A percentile compares a stretch with the other conserved stretches of the same genome.
phyloP scores from a whole-genome alignment of 345 rosid genomes.

The Dipteronia sinensis region DNA sequence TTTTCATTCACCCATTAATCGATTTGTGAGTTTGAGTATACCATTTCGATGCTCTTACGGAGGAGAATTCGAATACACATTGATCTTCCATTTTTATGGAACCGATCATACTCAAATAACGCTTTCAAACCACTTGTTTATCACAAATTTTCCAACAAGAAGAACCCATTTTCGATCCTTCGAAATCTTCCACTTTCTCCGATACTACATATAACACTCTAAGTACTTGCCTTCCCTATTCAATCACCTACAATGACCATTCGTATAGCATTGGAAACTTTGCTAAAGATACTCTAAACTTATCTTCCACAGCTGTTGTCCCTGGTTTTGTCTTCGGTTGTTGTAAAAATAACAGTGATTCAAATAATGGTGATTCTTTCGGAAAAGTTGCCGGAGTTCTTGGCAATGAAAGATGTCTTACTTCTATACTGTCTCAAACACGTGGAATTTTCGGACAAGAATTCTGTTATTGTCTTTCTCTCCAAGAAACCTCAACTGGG shows the following conservation, averaged over 20 bases:
- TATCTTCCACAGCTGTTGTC: background rate
- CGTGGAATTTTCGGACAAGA: background rate
- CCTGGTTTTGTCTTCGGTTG: conserved; percentile 23
- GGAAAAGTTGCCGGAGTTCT: conserved; percentile 26
- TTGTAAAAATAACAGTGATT: background rate
- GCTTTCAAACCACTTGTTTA: too few relatives aligned
- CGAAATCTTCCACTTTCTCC: conserved; percentile 22
- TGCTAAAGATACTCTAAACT: conserved; percentile 15
- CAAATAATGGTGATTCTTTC: background rate
- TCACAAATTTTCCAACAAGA: too few relatives aligned
- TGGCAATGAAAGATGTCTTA: conserved; percentile 14
- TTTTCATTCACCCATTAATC: too few relatives aligned
- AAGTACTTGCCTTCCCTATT: background rate
- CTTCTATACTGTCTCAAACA: conserved; percentile 25
- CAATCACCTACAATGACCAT: background rate
- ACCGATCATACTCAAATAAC: too few relatives aligned
- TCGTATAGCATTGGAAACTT: conserved; percentile 8
- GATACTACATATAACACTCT: background rate
- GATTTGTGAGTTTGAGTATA: too few relatives aligned
- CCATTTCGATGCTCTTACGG: too few relatives aligned
- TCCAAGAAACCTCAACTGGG: conserved; percentile 1
- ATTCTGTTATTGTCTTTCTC: conserved; percentile 36
- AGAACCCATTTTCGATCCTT: conserved; percentile 18
- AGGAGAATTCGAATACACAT: too few relatives aligned
- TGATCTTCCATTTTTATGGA: too few relatives aligned